A percentile compares a stretch with the other conserved stretches of the same genome.
phyloP scores from a whole-genome alignment of 108 stramenopile species.

The Aurantiochytrium sp. region DNA sequence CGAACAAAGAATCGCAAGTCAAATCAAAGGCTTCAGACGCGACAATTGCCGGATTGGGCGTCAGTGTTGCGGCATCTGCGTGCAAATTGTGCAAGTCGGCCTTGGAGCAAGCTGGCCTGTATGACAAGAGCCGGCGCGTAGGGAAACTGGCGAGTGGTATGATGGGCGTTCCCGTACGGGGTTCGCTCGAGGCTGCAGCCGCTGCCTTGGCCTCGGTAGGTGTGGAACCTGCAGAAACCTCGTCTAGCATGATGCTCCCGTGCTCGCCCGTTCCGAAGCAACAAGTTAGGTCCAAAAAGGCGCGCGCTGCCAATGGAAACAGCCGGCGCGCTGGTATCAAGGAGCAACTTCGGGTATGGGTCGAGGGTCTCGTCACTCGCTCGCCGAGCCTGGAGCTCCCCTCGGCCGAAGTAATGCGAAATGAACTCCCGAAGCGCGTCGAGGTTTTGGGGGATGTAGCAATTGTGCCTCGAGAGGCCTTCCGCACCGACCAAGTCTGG shows the following conservation, averaged over 20 bases:
- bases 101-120: background rate
- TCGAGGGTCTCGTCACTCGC: background rate
- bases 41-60: background rate
- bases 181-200: background rate
- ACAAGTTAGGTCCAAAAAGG: background rate
- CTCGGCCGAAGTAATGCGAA: background rate
- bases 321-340: background rate
- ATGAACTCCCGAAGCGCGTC: background rate
- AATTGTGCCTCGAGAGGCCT: background rate
- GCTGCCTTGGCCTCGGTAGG: background rate
- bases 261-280: background rate
- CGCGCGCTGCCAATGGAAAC: background rate
- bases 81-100: background rate
- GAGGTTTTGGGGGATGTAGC: background rate
- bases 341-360: background rate
- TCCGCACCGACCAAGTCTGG: background rate
- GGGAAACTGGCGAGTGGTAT: background rate
- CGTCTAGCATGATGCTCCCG: background rate
- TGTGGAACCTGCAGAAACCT: background rate
- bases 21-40: background rate
- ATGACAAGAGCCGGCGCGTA: background rate
- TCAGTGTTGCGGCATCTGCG: background rate
- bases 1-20: no score
- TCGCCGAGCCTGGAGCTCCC: background rate
- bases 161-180: background rate